These are phyloP conservation scores for Malassezia equina DNA, from an alignment of 1,284 basidiomycete genomes.

Conservation along the genomic window DNA sequence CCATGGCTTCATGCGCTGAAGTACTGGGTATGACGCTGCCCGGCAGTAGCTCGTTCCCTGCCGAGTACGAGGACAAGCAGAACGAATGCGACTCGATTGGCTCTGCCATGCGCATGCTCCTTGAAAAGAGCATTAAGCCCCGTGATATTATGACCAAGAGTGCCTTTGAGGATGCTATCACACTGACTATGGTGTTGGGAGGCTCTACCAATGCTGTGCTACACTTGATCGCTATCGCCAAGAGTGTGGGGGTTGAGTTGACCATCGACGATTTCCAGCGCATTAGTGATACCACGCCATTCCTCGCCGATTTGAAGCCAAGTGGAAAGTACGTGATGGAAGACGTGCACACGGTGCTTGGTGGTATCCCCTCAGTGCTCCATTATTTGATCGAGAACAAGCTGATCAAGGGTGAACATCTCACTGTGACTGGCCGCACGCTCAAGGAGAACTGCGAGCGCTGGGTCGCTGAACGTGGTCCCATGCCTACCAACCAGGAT, in stretches of 20 bases:
- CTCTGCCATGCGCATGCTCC: constrained; percentile 35
- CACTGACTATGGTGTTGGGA: constrained; percentile 46
- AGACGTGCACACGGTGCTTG: constrained; percentile 40
- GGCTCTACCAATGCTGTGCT: constrained; percentile 45
- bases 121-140: constrained; percentile 45
- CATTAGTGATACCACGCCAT: constrained; percentile 40
- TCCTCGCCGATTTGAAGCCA: constrained; percentile 46
- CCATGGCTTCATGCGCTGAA: constrained; percentile 46
- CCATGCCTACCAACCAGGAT: constrained; percentile 36
- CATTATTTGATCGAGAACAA: constrained; percentile 45
- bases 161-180: constrained; percentile 45
- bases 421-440: constrained; percentile 44
- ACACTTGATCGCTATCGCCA: constrained; percentile 44
- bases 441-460: constrained; percentile 48
- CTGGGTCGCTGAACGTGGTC: constrained; percentile 57
- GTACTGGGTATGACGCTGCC: constrained; percentile 47
- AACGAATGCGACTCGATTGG: constrained; percentile 39
- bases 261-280: constrained; percentile 46
- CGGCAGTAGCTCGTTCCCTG: constrained; percentile 40
- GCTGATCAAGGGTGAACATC: constrained; percentile 50
- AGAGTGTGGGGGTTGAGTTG: constrained; percentile 39
- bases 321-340: constrained; percentile 48
- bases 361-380: constrained; percentile 51
- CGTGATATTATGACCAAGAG: constrained; percentile 43
- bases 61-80: constrained; percentile 44